Evolutionary conservation across 176 grass and related monocot species (phyloP).

Genomic region (Avena sativa): DNA sequence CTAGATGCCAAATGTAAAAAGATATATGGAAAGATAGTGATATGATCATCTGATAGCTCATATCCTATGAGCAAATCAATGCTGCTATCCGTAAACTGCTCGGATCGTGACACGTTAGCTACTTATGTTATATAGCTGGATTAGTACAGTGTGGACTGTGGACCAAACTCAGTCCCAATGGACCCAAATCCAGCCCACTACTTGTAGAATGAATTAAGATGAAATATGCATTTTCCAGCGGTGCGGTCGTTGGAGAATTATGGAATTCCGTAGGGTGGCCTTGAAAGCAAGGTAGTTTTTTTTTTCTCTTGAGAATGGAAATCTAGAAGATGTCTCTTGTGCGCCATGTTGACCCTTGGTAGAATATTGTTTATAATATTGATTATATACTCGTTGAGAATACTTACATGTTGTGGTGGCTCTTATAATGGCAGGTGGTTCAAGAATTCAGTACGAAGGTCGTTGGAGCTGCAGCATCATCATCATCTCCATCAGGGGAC

Average conservation of each 20-base stretch:
- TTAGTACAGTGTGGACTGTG: constrained; percentile 22
- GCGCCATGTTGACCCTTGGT: neutral
- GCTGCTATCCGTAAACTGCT: constrained; percentile 37
- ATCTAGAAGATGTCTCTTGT: neutral
- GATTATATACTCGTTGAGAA: neutral
- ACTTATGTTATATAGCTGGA: constrained; percentile 11
- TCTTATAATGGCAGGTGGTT: constrained; percentile 62
- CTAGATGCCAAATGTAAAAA: neutral
- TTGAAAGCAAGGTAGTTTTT: neutral
- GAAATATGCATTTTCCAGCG: constrained; percentile 14
- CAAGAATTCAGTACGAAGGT: constrained; percentile 71
- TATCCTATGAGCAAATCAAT: constrained; percentile 35
- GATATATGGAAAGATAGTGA: neutral
- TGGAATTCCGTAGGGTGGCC: neutral
- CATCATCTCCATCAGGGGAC: constrained; percentile 45
- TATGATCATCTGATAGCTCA: neutral
- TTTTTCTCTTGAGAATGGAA: neutral
- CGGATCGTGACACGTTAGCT: constrained; percentile 23
- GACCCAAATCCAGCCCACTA: constrained; percentile 26
- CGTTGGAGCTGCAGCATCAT: neutral
- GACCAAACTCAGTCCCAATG: constrained; percentile 6
- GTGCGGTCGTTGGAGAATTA: neutral
- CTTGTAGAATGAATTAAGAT: constrained; percentile 9
- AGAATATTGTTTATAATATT: neutral
- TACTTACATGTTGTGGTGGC: neutral